phyloP scores from a whole-genome alignment of 768 basidiomycete genomes.

The Rossbeevera mucosa region DNA sequence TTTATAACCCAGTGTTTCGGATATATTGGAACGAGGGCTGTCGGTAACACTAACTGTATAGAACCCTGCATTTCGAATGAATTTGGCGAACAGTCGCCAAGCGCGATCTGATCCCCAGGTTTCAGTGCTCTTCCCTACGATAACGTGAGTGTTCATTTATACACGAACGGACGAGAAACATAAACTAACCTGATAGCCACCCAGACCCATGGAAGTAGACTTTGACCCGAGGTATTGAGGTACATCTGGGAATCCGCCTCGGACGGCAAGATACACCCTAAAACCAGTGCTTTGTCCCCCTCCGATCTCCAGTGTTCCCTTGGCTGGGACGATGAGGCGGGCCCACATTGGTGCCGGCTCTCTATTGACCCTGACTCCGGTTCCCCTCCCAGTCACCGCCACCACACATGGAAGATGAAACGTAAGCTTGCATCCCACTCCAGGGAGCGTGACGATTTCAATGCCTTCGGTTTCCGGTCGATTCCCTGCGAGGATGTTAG shows the following conservation, averaged over 20 bases:
- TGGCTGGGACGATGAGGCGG: conserved; percentile 41
- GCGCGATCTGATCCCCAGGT: conserved; percentile 46
- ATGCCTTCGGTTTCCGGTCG: conserved; percentile 44
- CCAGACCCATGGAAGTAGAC: conserved; percentile 58
- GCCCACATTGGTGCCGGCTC: conserved; percentile 44
- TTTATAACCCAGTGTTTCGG: conserved; percentile 47
- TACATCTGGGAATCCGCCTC: conserved; percentile 57
- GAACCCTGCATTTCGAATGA: conserved; percentile 9
- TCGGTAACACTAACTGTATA: conserved; percentile 21
- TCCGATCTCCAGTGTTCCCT: conserved; percentile 40
- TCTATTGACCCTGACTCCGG: conserved; percentile 41
- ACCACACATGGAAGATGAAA: conserved; percentile 49
- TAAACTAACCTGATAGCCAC: conserved; percentile 50
- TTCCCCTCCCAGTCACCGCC: conserved; percentile 51
- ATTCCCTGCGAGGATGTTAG: conserved; percentile 59
- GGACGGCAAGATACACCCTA: conserved; percentile 51
- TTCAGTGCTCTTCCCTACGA: conserved; percentile 47
- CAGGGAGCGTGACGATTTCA: conserved; percentile 48
- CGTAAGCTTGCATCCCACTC: conserved; percentile 40
- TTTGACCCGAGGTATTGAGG: conserved; percentile 59
- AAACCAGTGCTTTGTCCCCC: conserved; percentile 37
- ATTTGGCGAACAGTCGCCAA: conserved; percentile 31
- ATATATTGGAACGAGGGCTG: conserved; percentile 39
- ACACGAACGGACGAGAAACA: not conserved
- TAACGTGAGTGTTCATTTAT: conserved; percentile 3